phyloP scores from a whole-genome alignment of 179 eudicot genomes.

The Drosera spatulata region DNA sequence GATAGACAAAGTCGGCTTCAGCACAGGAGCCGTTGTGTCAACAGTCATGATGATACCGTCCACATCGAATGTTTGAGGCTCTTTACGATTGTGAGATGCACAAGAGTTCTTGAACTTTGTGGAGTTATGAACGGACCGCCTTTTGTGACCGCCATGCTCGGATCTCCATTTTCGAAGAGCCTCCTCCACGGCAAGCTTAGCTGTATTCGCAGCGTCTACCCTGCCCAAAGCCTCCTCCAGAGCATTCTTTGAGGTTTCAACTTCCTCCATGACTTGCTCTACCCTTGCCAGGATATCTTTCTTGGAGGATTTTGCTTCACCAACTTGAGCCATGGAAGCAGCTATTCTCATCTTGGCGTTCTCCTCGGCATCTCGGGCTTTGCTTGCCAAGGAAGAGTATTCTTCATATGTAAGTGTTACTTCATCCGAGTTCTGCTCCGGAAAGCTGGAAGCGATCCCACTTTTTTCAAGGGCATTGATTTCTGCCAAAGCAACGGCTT shows the following conservation, averaged over 20 bases:
- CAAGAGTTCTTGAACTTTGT: conserved; percentile 59
- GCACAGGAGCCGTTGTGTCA: conserved; percentile 28
- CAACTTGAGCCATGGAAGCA: conserved; percentile 49
- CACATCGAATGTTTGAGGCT: conserved; percentile 38
- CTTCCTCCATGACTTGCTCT: conserved; percentile 67
- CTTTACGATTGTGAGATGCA: conserved; percentile 33
- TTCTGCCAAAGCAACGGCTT: conserved; percentile 79
- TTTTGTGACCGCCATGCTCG: conserved; percentile 51
- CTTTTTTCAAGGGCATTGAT: conserved; percentile 63
- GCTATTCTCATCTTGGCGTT: conserved; percentile 24
- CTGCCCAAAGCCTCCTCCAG: conserved; percentile 71
- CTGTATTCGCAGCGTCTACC: conserved; percentile 63
- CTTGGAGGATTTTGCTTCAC: conserved; percentile 49
- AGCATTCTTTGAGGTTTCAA: conserved; percentile 44
- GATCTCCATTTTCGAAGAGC: conserved; percentile 91
- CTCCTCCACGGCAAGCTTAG: conserved; percentile 76
- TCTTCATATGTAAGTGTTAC: conserved; percentile 65
- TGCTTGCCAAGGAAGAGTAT: conserved; percentile 42
- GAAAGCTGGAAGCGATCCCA: conserved; percentile 8
- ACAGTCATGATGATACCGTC: conserved; percentile 28
- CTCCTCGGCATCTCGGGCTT: conserved; percentile 63
- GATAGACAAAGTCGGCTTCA: conserved; percentile 66
- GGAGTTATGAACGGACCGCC: conserved; percentile 45
- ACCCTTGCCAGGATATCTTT: conserved; percentile 55
- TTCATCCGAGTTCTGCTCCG: conserved; percentile 15